Base-by-base conservation (phyloP, 257 asterid species). In the Solanum clarkiae region DNA sequence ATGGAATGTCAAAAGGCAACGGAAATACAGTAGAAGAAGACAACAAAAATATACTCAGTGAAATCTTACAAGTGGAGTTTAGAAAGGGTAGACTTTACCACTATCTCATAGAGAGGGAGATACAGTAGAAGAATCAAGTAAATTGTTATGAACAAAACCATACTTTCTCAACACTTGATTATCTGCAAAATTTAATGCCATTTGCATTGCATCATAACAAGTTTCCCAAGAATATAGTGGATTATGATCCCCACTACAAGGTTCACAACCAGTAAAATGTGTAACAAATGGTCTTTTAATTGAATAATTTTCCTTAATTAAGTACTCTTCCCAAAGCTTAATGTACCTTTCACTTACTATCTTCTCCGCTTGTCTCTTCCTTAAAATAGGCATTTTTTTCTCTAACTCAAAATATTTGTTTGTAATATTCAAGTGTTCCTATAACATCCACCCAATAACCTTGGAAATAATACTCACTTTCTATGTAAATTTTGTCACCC, bases 181-280 rank as follows among this genome's bases (percentile, higher is more conserved):
- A 84, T 91, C 93, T 0, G 91, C 93, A 72, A 86, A 91, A 62
- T 89, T 91, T 54, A 91, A 86, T 9, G 93, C 90, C 71, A 82
- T 91, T 36, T 85, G 87, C 87, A 91, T 89, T 14, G 87, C 84
- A 20, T 83, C 60, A 84, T 84, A 86, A 62, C 93, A 91, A 9
- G 83, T 84, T 55, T 88, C 81, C 22, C 87, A 86, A 12, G 75
- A 59, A 13, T 88, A 85, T 36, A 85, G 60, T 57, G 83, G 88
- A 20, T 88, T 79, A 24, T 75, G 84, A 42, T 49, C 62, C 69
- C 92, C 89, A 16, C 86, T 70, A 32, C 92, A 90, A 56, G 91
- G 91, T 79, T 88, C 75, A 72, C 92, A 90, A 16, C 92, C 92
- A 2, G 88, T 88, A 5, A 90, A 90, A 29, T 90, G 92, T 11